Evolutionary conservation across 768 basidiomycete species (phyloP), one percentile per base, ranked within the genome.

Genomic region (Mrakia frigida): DNA sequence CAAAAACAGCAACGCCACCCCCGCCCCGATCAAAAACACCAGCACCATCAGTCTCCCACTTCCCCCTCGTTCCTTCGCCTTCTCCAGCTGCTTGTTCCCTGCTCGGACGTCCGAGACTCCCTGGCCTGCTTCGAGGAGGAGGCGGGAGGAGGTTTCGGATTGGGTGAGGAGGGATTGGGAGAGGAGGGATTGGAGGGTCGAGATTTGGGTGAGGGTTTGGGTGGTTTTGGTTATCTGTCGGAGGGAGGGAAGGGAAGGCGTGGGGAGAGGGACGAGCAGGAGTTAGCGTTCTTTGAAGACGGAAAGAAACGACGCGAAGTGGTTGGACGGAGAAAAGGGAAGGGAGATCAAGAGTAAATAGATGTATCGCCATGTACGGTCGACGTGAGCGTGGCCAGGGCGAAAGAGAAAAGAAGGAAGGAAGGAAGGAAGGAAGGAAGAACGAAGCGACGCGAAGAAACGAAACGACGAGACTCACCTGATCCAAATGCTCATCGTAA

Each of bases 81-180:
- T 93, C 82, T 88, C 90, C 74, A 99, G 86, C 83, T 99, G 93
- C 60, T 87, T 86, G 80, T 98, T 98, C 46, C 96, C 94, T 82
- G 91, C 92, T 80, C 92, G 91, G 53, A 98, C 90, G 67, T 89
- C 91, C 11, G 88, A 89, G 16, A 92, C 91, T 39, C 92, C 92
- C 2, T 91, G 88, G 73, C 97, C 90, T 13, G 94, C 95, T 81
- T 99, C 96, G 80, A 97, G 94, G 81, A 93, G 97, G 77, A 99
- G 85, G 83, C 93, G 89, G 81, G 98, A 95, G 14, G 94, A 94
- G 79, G 94, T 84, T 85, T 95, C 95, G 3, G 91, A 91, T 21
- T 88, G 86, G 70, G 97, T 89, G 79, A 99, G 86, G 83, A 98
- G 92, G 85, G 92, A 90, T 21, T 88, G 86, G 68, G 97, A 89